Conservation (phyloP, 768 basidiomycete genomes). For the Termitomyces heimii region DNA sequence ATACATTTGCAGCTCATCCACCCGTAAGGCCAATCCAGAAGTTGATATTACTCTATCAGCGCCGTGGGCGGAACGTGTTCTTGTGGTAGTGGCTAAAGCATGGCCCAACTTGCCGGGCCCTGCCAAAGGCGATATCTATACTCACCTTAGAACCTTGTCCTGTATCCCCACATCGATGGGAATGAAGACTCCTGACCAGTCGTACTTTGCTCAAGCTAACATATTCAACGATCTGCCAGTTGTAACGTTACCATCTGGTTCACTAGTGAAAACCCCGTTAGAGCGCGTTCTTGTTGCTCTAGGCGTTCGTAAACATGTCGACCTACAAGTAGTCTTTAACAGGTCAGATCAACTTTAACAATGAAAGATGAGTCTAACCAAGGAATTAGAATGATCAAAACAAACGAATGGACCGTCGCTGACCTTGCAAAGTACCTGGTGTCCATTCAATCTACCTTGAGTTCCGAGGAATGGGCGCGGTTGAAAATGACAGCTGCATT, state of each 20-base stretch:
- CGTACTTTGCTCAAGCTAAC: slow-evolving; percentile 83
- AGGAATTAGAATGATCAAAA: slow-evolving; percentile 69
- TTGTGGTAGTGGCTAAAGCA: slow-evolving; percentile 56
- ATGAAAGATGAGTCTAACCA: background rate
- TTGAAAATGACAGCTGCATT: slow-evolving; percentile 74
- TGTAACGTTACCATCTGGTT: slow-evolving; percentile 62
- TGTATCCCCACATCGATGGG: slow-evolving; percentile 76
- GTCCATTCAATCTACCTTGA: slow-evolving; percentile 58
- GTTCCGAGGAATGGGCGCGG: slow-evolving; percentile 40
- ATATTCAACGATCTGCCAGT: slow-evolving; percentile 88
- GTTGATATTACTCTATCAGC: slow-evolving; percentile 62
- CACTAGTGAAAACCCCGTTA: slow-evolving; percentile 56
- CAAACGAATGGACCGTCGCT: slow-evolving; percentile 83
- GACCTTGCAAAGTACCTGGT: slow-evolving; percentile 87
- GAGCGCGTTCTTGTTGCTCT: slow-evolving; percentile 68
- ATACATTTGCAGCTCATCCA: slow-evolving; percentile 47
- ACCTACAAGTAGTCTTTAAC: slow-evolving; percentile 90
- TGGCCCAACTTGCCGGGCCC: slow-evolving; percentile 61
- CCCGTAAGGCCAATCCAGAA: slow-evolving; percentile 35
- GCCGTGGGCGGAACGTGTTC: slow-evolving; percentile 76
- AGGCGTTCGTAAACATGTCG: slow-evolving; percentile 88
- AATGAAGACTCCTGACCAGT: slow-evolving; percentile 61
- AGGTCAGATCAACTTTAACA: slow-evolving; percentile 37
- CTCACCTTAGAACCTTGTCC: slow-evolving; percentile 39
- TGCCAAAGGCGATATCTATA: slow-evolving; percentile 42